Evolutionary conservation across 2,329 filamentous ascomycete genomes (phyloP).

Genomic region (Laburnicola sp.): DNA sequence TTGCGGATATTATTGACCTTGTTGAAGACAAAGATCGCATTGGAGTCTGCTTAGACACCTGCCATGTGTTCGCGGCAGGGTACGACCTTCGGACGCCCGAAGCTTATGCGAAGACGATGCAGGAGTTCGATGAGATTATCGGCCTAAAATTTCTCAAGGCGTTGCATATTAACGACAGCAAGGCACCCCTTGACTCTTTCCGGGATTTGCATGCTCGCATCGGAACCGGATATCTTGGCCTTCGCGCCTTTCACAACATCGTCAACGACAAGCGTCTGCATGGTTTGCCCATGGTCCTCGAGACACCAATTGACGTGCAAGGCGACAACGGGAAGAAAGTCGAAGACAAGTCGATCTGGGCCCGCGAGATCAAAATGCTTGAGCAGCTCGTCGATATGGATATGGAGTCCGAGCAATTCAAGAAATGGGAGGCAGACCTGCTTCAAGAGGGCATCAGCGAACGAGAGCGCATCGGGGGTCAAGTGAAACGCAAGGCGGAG

Average conservation of each 20-base stretch:
- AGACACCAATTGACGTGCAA: constrained; percentile 86
- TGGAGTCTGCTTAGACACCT: constrained; percentile 95
- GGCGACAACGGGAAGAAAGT: constrained; percentile 64
- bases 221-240: constrained; percentile 87
- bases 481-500: constrained; percentile 66
- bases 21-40: constrained; percentile 82
- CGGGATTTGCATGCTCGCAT: constrained; percentile 96
- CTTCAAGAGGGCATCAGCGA: constrained; percentile 70
- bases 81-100: constrained; percentile 81
- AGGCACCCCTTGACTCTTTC: constrained; percentile 79
- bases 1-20: constrained; percentile 78
- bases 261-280: constrained; percentile 80
- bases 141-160: constrained; percentile 80
- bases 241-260: constrained; percentile 86
- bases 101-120: constrained; percentile 72
- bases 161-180: constrained; percentile 93
- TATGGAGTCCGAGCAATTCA: constrained; percentile 72
- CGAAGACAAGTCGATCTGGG: constrained; percentile 85
- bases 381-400: constrained; percentile 88
- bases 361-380: constrained; percentile 89
- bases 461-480: constrained; percentile 73
- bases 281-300: constrained; percentile 84
- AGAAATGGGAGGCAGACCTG: constrained; percentile 64
- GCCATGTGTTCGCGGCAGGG: constrained; percentile 91
- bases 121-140: constrained; percentile 75